Conservation (phyloP, 1,284 basidiomycete species). For the Trichosporon faecale region DNA sequence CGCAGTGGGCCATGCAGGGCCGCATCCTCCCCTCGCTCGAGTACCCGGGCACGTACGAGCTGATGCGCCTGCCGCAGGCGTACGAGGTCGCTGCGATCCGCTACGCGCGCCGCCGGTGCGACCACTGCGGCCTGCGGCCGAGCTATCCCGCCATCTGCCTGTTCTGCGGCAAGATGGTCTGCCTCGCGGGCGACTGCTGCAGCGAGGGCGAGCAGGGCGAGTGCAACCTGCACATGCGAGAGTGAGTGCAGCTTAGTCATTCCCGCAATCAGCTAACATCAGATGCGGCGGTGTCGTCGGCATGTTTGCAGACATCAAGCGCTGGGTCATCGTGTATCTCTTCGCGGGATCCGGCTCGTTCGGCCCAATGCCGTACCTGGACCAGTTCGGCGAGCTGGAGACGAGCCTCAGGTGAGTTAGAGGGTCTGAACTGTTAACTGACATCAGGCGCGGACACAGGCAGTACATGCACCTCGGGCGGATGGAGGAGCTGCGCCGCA, state of each 20-base stretch:
- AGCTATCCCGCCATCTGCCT: constrained; percentile 86
- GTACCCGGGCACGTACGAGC: constrained; percentile 78
- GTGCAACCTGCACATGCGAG: constrained; percentile 91
- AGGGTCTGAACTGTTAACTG: background rate
- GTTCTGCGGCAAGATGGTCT: constrained; percentile 82
- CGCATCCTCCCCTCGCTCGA: constrained; percentile 64
- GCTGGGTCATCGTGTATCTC: constrained; percentile 87
- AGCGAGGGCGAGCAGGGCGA: constrained; percentile 71
- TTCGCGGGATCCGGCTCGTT: constrained; percentile 88
- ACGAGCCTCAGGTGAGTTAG: constrained; percentile 74
- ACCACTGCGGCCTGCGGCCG: constrained; percentile 74
- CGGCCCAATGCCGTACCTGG: constrained; percentile 84
- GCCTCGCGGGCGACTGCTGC: constrained; percentile 92
- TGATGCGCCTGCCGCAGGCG: constrained; percentile 73
- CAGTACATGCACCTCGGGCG: constrained; percentile 82
- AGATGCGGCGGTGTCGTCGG: constrained; percentile 89
- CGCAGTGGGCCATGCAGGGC: constrained; percentile 49
- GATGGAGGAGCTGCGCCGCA: constrained; percentile 87
- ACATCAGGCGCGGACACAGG: constrained; percentile 69
- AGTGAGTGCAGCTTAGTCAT: constrained; percentile 59
- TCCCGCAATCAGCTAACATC: constrained; percentile 9
- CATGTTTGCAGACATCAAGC: constrained; percentile 86
- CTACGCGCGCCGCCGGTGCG: constrained; percentile 68
- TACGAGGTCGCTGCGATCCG: constrained; percentile 78
- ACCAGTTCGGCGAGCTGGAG: constrained; percentile 92